Conservation (phyloP, 2,329 filamentous ascomycete species). For the Talaromyces piceae region DNA sequence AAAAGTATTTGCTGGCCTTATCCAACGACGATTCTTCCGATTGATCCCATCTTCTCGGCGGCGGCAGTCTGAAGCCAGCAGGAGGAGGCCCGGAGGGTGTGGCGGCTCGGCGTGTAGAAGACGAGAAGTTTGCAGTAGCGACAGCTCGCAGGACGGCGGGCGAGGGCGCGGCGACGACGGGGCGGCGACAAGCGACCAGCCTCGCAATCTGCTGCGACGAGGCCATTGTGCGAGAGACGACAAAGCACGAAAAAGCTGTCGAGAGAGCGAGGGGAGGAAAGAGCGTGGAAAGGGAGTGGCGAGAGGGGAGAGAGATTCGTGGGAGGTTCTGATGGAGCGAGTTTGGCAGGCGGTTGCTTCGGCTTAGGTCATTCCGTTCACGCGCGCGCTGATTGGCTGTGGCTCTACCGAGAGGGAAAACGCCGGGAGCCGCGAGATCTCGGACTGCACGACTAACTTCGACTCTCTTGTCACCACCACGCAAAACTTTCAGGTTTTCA, state of each 20-base stretch:
- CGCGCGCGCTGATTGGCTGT: conserved; percentile 32
- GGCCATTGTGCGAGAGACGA: conserved; percentile 37
- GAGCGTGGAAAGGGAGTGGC: background rate
- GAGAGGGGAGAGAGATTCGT: background rate
- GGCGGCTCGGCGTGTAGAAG: conserved; percentile 53
- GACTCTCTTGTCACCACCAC: conserved; percentile 7
- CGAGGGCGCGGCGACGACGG: conserved; percentile 21
- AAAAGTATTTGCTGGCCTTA: conserved; percentile 85
- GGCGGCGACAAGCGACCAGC: conserved; percentile 36
- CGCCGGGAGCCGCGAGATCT: conserved; percentile 14
- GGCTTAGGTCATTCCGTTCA: conserved; percentile 37
- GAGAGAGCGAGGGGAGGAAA: conserved; percentile 12
- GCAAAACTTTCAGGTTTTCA: conserved; percentile 13
- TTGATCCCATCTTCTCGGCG: conserved; percentile 71
- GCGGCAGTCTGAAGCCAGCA: conserved; percentile 69
- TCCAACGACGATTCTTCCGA: conserved; percentile 69
- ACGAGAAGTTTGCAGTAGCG: conserved; percentile 55
- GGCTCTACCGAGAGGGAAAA: conserved; percentile 18
- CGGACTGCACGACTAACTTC: conserved; percentile 18
- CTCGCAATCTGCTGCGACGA: conserved; percentile 38
- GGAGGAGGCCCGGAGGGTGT: conserved; percentile 72
- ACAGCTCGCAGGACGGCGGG: conserved; percentile 30
- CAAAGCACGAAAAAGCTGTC: too few species aligned
- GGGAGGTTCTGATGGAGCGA: background rate
- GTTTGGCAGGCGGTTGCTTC: conserved; percentile 15